These are phyloP conservation scores for Picea engelmannii DNA, from an alignment of 83 land plant genomes.

Conservation along the genomic window DNA sequence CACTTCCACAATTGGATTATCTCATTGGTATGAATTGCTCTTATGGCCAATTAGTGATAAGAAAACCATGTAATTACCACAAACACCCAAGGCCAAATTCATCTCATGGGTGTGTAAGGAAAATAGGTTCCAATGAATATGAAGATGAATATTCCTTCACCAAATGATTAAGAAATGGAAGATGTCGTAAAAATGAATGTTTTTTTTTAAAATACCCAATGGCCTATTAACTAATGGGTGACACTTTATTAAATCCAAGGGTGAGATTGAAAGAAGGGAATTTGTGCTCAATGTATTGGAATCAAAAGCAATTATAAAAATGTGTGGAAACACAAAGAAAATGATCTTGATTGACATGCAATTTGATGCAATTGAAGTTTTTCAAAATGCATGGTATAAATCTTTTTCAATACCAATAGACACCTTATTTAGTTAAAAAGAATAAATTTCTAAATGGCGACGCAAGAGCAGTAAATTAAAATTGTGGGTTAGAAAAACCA, in stretches of 20 bases:
- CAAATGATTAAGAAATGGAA: no score
- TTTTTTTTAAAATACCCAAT: neutral
- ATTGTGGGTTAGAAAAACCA: no score
- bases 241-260: neutral
- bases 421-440: no score
- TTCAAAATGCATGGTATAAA: neutral
- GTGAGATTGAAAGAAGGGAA: neutral
- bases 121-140: neutral
- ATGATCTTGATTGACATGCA: neutral
- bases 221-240: neutral
- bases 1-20: neutral
- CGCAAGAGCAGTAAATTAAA: no score
- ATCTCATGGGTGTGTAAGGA: neutral
- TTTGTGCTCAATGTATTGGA: neutral
- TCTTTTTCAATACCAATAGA: neutral
- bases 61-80: neutral
- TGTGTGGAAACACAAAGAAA: neutral
- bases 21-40: neutral
- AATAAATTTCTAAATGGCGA: no score
- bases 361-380: neutral
- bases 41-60: neutral
- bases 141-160: no score
- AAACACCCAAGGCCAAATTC: neutral
- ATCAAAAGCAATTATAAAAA: no score
- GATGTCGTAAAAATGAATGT: neutral